Evolutionary conservation across 257 asterid species (phyloP).

Genomic region (Verbascum thapsus): DNA sequence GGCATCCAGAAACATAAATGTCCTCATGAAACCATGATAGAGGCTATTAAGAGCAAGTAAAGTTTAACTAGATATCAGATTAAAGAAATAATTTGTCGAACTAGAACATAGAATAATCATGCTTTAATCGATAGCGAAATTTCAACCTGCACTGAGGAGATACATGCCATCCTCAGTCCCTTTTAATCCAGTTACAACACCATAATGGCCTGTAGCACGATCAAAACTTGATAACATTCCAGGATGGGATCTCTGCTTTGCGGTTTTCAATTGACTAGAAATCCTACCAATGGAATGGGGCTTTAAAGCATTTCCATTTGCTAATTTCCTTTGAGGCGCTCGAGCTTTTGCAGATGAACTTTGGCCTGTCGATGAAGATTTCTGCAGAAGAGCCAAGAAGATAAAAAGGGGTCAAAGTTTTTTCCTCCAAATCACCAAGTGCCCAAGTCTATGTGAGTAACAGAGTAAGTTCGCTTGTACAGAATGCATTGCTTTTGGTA

Average conservation of each 20-base stretch:
- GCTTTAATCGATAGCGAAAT: slow-evolving; percentile 27
- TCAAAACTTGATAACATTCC: slow-evolving; percentile 90
- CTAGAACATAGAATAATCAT: background rate
- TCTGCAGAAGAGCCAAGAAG: slow-evolving; percentile 49
- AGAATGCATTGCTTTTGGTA: slow-evolving; percentile 4
- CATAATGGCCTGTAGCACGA: slow-evolving; percentile 96
- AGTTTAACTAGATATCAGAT: slow-evolving; percentile 3
- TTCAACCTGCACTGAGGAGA: slow-evolving; percentile 93
- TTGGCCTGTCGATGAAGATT: slow-evolving; percentile 50
- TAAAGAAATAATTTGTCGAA: slow-evolving; percentile 9
- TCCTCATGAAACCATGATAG: background rate
- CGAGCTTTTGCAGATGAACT: slow-evolving; percentile 55
- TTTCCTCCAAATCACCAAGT: background rate
- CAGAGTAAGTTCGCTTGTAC: slow-evolving; percentile 1
- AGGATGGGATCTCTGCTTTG: slow-evolving; percentile 90
- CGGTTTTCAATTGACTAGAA: slow-evolving; percentile 57
- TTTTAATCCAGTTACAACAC: slow-evolving; percentile 84
- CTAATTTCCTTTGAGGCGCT: slow-evolving; percentile 58
- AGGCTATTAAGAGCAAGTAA: slow-evolving; percentile 3
- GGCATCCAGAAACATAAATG: background rate
- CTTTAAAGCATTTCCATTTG: slow-evolving; percentile 53
- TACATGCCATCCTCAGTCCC: slow-evolving; percentile 90
- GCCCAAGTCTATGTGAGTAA: slow-evolving; percentile 10
- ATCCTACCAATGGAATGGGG: slow-evolving; percentile 48
- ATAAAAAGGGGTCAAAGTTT: slow-evolving; percentile 22